phyloP scores from a whole-genome alignment of 2,329 filamentous ascomycete genomes.

The Leptographium flavum region DNA sequence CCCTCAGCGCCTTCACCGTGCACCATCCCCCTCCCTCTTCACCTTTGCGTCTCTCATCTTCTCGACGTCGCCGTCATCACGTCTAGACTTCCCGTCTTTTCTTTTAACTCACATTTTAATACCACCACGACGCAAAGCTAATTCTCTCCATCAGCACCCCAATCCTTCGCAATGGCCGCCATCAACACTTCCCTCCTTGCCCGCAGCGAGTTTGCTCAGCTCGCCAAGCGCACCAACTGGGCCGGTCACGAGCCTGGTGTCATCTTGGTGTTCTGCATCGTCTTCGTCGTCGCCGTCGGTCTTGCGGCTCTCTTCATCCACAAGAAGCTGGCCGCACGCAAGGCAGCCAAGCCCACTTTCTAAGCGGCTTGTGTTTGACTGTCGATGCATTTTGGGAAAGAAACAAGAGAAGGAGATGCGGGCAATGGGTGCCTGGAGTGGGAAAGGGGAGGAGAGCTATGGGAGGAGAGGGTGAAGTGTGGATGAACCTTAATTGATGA shows the following conservation, averaged over 20 bases:
- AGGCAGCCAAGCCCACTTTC: slow-evolving; percentile 12
- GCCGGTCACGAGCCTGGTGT: slow-evolving; percentile 42
- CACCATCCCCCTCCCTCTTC: background rate
- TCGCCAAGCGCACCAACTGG: slow-evolving; percentile 45
- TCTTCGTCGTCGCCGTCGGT: slow-evolving; percentile 38
- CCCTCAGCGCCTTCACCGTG: no score
- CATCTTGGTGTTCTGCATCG: slow-evolving; percentile 46
- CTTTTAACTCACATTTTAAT: background rate
- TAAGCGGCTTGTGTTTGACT: slow-evolving; percentile 11
- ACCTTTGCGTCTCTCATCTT: background rate
- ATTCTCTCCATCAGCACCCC: background rate
- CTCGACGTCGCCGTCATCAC: no score
- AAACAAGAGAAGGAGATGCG: background rate
- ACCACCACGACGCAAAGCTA: background rate
- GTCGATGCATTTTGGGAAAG: background rate
- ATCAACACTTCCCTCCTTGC: slow-evolving; percentile 17
- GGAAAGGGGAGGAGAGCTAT: background rate
- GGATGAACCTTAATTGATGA: slow-evolving; percentile 2
- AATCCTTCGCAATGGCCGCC: slow-evolving; percentile 19
- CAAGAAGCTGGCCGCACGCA: slow-evolving; percentile 19
- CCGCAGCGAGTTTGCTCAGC: slow-evolving; percentile 22
- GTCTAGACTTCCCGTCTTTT: no score
- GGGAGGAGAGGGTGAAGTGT: slow-evolving; percentile 1
- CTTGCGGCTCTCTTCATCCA: slow-evolving; percentile 32
- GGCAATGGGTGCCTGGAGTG: background rate